Evolutionary conservation across 2,329 filamentous ascomycete species (phyloP), one percentile per base, ranked within the genome.

Genomic region (Hortaea sp.): DNA sequence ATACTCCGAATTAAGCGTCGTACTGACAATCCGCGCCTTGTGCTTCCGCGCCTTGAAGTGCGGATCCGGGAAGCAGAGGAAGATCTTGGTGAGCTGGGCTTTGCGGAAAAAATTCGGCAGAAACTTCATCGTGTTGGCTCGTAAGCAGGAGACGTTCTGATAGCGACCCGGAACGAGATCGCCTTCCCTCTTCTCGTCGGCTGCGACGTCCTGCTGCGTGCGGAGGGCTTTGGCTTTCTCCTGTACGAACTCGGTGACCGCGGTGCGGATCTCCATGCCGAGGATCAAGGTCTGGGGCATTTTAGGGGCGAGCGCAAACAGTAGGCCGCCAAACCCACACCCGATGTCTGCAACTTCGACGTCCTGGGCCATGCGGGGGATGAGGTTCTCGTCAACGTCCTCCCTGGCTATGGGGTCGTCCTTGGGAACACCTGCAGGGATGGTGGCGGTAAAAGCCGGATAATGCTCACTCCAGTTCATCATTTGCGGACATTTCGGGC

Each of bases 41-140:
- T 97, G 92, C 68, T 98, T 98, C 52, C 90, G 79, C 9, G 87
- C 81, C 69, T 98, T 98, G 74, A 98, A 98, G 68, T 98, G 92
- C 49, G 92, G 92, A 61, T 98, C 92, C 0, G 92, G 92, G 63
- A 98, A 98, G 72, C 92, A 98, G 58, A 98, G 85, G 66, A 98
- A 98, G 62, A 97, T 86, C 63, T 94, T 94, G 52, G 76, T 78
- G 10, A 98, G 78, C 63, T 95, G 89, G 10, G 70, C 74, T 59
- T 82, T 85, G 45, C 69, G 72, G 73, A 98, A 97, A 74, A 95
- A 95, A 63, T 98, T 97, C 51, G 94, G 90, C n/a, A 98, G 73
- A 67, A 97, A 98, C 66, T 98, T 98, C 92, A 98, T 98, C 5
- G 88, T 87, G 70, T 98, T 98, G 54, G 87, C 86, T 51, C 92